Evolutionary conservation across 139 green algal species (phyloP), one percentile per base, ranked within the genome.

Genomic region (Chlorella sp.): DNA sequence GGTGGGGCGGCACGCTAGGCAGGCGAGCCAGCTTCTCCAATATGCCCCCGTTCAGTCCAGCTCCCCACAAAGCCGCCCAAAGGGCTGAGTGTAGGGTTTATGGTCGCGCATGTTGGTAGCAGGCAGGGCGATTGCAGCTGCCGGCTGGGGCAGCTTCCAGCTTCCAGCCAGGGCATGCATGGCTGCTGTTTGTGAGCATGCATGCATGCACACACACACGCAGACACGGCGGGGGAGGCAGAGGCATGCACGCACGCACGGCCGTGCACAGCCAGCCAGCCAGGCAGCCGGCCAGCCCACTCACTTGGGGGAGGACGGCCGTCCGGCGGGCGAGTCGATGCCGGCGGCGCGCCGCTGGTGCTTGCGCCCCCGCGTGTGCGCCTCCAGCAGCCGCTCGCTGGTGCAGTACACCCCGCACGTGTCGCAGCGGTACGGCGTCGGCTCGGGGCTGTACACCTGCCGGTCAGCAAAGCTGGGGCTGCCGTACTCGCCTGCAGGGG

Each of bases 341-440:
- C 42, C 90, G 36, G 75, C 90, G 60, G 40, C 57, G 40, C 88
- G 60, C 39, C 83, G 77, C 78, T 88, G 83, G 88, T 93, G 91
- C 76, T 73, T 89, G 22, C 88, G 88, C 4, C 91, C 88, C 21
- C 85, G 57, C 15, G 71, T 36, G 80, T 93, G 91, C 36, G 69
- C 69, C 64, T 93, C 88, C 88, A 93, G 88, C 84, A 92, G 88
- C 3, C 37, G 19, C 42, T 71, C 30, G 68, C 77, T 89, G 77
- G 83, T 90, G 88, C 82, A 87, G 66, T 80, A 89, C 3, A 92
- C 80, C 36, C 42, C 85, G 86, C 91, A 93, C 21, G 85, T 81
- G 73, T 39, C 24, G 87, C 90, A 92, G 81, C 78, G 75, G 36
- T 71, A 91, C 1, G 71, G 90, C 11, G 87, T 90, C 30, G 79